These are phyloP conservation scores for Hypoxylon fuscum DNA, from an alignment of 495 filamentous ascomycete genomes.

Conservation along the genomic window DNA sequence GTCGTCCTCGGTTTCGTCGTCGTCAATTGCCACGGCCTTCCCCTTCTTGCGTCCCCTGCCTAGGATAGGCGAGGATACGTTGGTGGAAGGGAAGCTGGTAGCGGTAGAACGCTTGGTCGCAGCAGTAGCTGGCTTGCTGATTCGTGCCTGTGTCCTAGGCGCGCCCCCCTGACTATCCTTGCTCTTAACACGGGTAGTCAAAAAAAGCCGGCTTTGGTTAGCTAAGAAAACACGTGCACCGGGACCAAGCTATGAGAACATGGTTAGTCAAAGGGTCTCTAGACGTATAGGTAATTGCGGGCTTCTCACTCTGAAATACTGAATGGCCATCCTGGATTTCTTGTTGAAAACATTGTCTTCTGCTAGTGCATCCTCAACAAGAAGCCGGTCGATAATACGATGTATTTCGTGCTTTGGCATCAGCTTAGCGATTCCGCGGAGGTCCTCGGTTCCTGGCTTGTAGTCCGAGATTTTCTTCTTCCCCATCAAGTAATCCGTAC, in stretches of 20 bases:
- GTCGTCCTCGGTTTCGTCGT: constrained; percentile 49
- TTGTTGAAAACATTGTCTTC: constrained; percentile 57
- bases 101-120: constrained; percentile 43
- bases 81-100: constrained; percentile 67
- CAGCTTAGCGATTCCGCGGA: constrained; percentile 56
- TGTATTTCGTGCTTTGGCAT: constrained; percentile 59
- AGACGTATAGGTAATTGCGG: constrained; percentile 64
- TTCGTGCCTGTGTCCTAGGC: constrained; percentile 23
- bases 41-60: constrained; percentile 47
- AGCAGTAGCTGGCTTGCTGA: constrained; percentile 31
- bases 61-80: constrained; percentile 82
- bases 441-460: constrained; percentile 38
- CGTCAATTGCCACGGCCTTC: constrained; percentile 47
- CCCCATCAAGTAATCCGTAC: constrained; percentile 59
- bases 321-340: constrained; percentile 47
- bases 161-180: constrained; percentile 33
- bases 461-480: constrained; percentile 53
- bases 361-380: constrained; percentile 51
- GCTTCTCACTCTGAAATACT: constrained; percentile 52
- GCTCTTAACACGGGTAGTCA: constrained; percentile 48
- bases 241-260: constrained; percentile 54
- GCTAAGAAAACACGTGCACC: constrained; percentile 42
- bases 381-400: constrained; percentile 57
- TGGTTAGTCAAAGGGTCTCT: constrained; percentile 53
- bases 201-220: constrained; percentile 39